Conservation (phyloP, 2,329 filamentous ascomycete species). For the Microsporum ferrugineum region DNA sequence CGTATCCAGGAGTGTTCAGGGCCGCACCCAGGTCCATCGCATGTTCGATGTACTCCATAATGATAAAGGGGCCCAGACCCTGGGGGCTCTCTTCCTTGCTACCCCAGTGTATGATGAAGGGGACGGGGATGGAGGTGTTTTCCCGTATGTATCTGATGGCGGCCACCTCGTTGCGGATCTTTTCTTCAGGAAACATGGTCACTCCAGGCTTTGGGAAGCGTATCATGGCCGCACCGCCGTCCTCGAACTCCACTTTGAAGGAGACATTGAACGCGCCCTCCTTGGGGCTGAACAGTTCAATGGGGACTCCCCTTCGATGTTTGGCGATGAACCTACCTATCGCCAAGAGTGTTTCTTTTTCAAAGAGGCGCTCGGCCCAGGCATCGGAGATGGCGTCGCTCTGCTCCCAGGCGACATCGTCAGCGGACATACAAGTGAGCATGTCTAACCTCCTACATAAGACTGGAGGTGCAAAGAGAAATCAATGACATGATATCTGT, state of each 20-base stretch:
- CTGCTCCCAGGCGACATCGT: neutral
- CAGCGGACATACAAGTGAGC: neutral
- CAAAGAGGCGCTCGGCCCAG: neutral
- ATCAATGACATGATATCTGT: too few species aligned
- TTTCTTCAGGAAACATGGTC: slow-evolving; percentile 20
- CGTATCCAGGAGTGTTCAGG: slow-evolving; percentile 21
- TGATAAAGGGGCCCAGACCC: slow-evolving; percentile 26
- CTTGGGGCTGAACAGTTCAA: neutral
- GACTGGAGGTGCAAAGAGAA: too few species aligned
- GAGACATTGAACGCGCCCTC: slow-evolving; percentile 17
- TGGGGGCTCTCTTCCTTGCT: slow-evolving; percentile 12
- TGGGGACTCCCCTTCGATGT: neutral
- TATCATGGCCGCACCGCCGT: slow-evolving; percentile 13
- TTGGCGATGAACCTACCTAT: neutral
- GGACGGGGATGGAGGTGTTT: slow-evolving; percentile 15
- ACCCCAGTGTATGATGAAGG: slow-evolving; percentile 14
- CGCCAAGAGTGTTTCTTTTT: neutral
- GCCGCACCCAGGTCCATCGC: slow-evolving; percentile 15
- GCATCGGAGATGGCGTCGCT: neutral
- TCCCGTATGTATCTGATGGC: slow-evolving; percentile 13
- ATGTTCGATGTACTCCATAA: slow-evolving; percentile 25
- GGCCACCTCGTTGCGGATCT: slow-evolving; percentile 15
- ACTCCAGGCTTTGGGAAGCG: slow-evolving; percentile 16
- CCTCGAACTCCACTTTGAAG: slow-evolving; percentile 15
- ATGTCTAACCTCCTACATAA: neutral